Base-by-base conservation (phyloP, 2,329 filamentous ascomycete species). In the Fusarium sp. region DNA sequence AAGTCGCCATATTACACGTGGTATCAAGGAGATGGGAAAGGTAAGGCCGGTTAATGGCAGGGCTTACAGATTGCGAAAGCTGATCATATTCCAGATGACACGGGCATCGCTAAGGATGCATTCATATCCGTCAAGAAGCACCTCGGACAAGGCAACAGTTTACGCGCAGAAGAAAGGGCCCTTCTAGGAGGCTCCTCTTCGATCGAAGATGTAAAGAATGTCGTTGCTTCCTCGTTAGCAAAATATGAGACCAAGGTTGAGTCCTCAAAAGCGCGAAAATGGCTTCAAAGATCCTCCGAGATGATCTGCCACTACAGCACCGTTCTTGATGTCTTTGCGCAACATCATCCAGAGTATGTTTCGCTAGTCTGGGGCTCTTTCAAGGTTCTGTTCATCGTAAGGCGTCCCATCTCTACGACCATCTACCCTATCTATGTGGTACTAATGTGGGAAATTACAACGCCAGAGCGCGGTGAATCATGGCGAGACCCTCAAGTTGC, bases 261-360 rank as follows among this genome's bases (percentile, higher is more conserved):
- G 31, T 23, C 16, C 0, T 65, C 60, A 0, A 66, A 65, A 2
- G 40, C 12, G 4, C 27, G 37, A 0, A 68, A 65, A 40, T 62
- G 56, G 57, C 6, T 68, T 1, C 9, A 41, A 0, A 39, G 6
- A 2, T 27, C 41, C 3, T 65, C 65, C 1, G 56, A 57, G 0
- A 56, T 34, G 1, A 53, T 69, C 0, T 61, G 60, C 3, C 47
- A 69, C n/a, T 69, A 68, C 7, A 44, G 28, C 0, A 40, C 37
- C 39, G 39, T 66, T 2, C 50, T 70, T 1, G 58, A 70, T 16
- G 46, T 70, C 1, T 56, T 69, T 3, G 57, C 63, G 0, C 67
- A 70, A 3, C 67, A 70, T 7, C 61, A 69, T 15, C 62, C 67
- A 0, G 67, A 69, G 3, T 70, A 70, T 1, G 65, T 69, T 1